A percentile compares a stretch with the other conserved stretches of the same genome.
phyloP scores from a whole-genome alignment of 257 asterid species.

The Dorcoceras hygrometricum region DNA sequence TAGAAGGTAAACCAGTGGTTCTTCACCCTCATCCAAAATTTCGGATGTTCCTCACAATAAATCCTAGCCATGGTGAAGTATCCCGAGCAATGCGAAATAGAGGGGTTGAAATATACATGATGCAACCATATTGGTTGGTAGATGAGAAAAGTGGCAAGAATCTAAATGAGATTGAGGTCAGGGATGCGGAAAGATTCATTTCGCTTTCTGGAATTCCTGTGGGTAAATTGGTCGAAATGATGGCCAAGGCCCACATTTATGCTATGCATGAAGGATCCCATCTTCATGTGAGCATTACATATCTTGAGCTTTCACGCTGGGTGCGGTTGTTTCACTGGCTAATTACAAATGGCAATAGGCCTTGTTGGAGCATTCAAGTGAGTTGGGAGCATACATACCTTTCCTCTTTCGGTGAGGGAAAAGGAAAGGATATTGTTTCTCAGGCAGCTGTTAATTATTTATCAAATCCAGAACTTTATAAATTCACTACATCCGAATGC shows the following conservation, averaged over 20 bases:
- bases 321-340: constrained; percentile 77
- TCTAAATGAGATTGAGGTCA: constrained; percentile 51
- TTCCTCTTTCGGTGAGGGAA: constrained; percentile 78
- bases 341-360: constrained; percentile 61
- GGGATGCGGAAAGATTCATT: constrained; percentile 70
- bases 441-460: constrained; percentile 43
- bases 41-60: constrained; percentile 91
- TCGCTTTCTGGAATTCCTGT: constrained; percentile 73
- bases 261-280: constrained; percentile 68
- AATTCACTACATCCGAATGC: constrained; percentile 44
- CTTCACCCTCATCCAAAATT: constrained; percentile 87
- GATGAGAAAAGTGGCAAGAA: constrained; percentile 30
- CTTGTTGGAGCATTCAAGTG: constrained; percentile 75
- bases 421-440: constrained; percentile 59
- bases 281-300: constrained; percentile 55
- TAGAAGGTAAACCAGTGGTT: constrained; percentile 79
- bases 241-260: constrained; percentile 79
- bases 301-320: constrained; percentile 96
- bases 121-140: constrained; percentile 68
- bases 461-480: constrained; percentile 37
- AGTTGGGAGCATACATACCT: constrained; percentile 91
- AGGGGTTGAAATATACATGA: constrained; percentile 84
- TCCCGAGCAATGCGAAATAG: constrained; percentile 99
- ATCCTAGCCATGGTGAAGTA: constrained; percentile 88
- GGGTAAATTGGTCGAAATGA: constrained; percentile 64